Base-by-base conservation (phyloP, 495 filamentous ascomycete species). In the Neurospora sp. region DNA sequence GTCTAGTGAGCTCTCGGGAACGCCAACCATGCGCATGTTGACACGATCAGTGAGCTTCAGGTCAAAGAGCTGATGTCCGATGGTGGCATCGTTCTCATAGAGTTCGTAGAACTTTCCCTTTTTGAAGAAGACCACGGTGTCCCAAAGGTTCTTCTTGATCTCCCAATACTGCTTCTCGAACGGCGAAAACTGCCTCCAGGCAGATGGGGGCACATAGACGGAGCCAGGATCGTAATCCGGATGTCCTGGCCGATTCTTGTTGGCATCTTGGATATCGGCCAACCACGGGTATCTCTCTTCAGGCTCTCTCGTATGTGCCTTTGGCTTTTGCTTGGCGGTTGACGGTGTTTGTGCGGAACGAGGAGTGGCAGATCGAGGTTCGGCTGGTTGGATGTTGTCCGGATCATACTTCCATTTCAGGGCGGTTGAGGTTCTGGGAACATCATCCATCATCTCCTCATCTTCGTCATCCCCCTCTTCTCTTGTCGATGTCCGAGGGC, bases 151-250 rank as follows among this genome's bases (percentile, higher is more conserved):
- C 82, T 94, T 92, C 85, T 99, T 99, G 81, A 99, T 98, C 78
- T 97, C 94, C 96, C 96, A 99, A 82, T 98, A 99, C 77, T 99
- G 96, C 81, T 94, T 96, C 83, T 99, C 96, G 74, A 99, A 99
- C 0, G 95, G 87, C 0, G 93, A 93, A 79, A 99, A 97, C 4
- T 91, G 88, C 0, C 81, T 82, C 88, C 89, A 94, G 10, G 93
- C 93, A 5, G 85, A 66, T 0, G 91, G 90, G 18, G 96, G 96
- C 62, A 99, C 91, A 81, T 92, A 96, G 23, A 99, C 87, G 0
- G 94, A 95, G 12, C 92, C 88, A n/a, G 93, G 94, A 76, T 99
- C 94, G 75, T 93, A 97, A 70, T 98, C 95, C 0, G 93, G 91
- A 80, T 97, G 90, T n/a, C 86, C 89, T 4, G 88, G 87, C 2